Evolutionary conservation across 306 rosid species (phyloP).

Genomic region (Clitoria ternatea): DNA sequence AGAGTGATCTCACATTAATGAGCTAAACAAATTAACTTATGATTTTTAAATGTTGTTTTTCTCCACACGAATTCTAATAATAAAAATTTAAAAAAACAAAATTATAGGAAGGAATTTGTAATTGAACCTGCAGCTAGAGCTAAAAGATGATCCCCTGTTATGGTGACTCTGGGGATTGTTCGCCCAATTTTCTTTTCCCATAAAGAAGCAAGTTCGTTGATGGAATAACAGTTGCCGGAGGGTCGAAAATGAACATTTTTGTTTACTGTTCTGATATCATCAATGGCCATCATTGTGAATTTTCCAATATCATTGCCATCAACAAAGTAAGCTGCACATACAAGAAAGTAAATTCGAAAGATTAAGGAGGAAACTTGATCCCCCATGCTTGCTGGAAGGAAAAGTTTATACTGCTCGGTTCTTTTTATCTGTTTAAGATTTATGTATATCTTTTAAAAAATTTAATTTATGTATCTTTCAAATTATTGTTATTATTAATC

Average conservation of each 20-base stretch:
- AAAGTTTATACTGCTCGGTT: no score
- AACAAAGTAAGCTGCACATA: constrained; percentile 54
- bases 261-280: constrained; percentile 46
- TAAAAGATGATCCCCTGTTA: constrained; percentile 46
- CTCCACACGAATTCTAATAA: no score
- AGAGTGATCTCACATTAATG: no score
- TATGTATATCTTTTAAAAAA: no score
- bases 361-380: no score
- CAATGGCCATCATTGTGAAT: constrained; percentile 45
- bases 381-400: no score
- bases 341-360: no score
- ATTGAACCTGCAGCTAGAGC: constrained; percentile 56
- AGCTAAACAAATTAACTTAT: no score
- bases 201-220: constrained; percentile 54
- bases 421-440: no score
- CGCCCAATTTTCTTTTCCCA: constrained; percentile 66
- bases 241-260: constrained; percentile 69
- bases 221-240: constrained; percentile 33
- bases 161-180: constrained; percentile 50
- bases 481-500: no score
- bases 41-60: no score
- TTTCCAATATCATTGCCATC: constrained; percentile 65
- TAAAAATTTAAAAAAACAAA: neutral
- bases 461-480: no score
- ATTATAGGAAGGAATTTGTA: neutral